Evolutionary conservation across 495 filamentous ascomycete genomes (phyloP), one percentile per base, ranked within the genome.

Genomic region (Hypoxylon trugodes): DNA sequence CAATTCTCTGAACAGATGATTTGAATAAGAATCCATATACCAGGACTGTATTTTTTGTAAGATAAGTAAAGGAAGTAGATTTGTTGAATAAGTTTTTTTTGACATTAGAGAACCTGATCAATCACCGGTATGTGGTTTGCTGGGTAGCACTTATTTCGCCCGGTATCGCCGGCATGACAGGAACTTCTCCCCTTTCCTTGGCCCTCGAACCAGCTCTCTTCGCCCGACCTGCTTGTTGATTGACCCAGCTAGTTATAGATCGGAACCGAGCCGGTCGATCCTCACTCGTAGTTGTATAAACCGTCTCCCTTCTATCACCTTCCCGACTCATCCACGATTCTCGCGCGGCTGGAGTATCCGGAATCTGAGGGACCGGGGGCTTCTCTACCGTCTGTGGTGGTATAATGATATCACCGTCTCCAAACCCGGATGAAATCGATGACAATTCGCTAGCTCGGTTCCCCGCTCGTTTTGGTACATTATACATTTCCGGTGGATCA

Each of bases 221-320:
- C 41, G 78, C 66, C 1, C 79, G 73, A 1, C 74, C 75, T 22
- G 72, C 72, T 62, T 89, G 87, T 58, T 88, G 82, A 63, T 82
- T 77, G 2, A 89, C 86, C 87, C 87, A 89, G 10, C 81, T 84
- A 40, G 74, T 76, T 47, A 89, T 74, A 6, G 77, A 78, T 21
- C 84, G 79, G 66, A 87, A 89, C 13, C 80, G 78, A 12, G 85
- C 77, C 10, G 79, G 79, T 24, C 69, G 67, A 45, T 82, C 82
- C 49, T 79, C 76, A 52, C 76, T 79, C n/a, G 74, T 60, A 47
- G 75, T 66, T 0, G 82, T 83, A 66, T 79, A 82, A 12, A 82
- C 56, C 0, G 81, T 79, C 28, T 80, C 77, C 35, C 79, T 70
- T 28, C 65, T 70, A 22, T 52, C 49, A 19, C 55, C 48, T 25